Conservation (phyloP, 2,329 filamentous ascomycete genomes). For the Stagonosporopsis cucurbitacearum region DNA sequence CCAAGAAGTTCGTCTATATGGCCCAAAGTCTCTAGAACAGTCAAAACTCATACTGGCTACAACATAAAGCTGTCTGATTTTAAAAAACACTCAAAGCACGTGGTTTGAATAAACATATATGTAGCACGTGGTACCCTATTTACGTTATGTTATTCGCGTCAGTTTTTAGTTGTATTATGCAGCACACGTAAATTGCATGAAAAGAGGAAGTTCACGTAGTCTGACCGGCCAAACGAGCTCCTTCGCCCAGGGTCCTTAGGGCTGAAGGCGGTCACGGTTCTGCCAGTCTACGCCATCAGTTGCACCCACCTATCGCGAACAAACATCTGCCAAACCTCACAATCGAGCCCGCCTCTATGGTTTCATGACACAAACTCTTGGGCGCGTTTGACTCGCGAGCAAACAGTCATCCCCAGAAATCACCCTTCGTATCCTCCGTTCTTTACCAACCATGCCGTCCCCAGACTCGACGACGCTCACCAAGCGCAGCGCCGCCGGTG, state of each 20-base stretch:
- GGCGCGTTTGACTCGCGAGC: constrained; percentile 11
- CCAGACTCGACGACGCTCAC: constrained; percentile 65
- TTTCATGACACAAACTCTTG: neutral
- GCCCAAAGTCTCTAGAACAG: too few species aligned
- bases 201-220: too few species aligned
- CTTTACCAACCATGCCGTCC: constrained; percentile 30
- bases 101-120: too few species aligned
- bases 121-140: too few species aligned
- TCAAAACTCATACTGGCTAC: too few species aligned
- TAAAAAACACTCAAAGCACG: too few species aligned
- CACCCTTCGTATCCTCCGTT: neutral
- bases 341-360: neutral
- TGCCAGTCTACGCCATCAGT: constrained; percentile 15
- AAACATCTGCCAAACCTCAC: neutral
- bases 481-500: constrained; percentile 69
- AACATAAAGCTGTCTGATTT: too few species aligned
- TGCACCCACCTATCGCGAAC: neutral
- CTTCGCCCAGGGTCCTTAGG: neutral
- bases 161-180: too few species aligned
- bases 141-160: too few species aligned
- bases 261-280: constrained; percentile 13
- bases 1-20: too few species aligned
- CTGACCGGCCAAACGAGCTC: neutral
- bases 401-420: constrained; percentile 2
- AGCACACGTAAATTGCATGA: too few species aligned